phyloP scores from a whole-genome alignment of 2,329 filamentous ascomycete species.

The Neocucurbitaria cava region DNA sequence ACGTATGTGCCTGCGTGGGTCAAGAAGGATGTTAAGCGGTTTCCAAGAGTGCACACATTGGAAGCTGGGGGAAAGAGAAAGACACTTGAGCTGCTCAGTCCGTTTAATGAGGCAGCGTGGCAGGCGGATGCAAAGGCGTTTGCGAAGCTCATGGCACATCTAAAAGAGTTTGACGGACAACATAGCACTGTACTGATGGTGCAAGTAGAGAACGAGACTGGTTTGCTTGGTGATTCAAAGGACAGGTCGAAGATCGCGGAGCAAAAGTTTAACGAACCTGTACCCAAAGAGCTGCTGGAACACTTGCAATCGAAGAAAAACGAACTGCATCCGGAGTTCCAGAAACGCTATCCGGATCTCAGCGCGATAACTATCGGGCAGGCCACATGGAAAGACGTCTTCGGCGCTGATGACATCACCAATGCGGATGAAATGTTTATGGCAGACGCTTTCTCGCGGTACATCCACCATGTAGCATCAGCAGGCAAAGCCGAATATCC shows the following conservation, averaged over 20 bases:
- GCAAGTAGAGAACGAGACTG: slow-evolving; percentile 65
- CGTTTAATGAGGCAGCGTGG: slow-evolving; percentile 46
- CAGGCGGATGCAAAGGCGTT: slow-evolving; percentile 53
- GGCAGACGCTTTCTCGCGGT: slow-evolving; percentile 54
- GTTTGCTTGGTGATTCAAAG: slow-evolving; percentile 60
- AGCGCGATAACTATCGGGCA: slow-evolving; percentile 15
- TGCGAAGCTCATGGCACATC: slow-evolving; percentile 46
- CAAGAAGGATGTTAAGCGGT: slow-evolving; percentile 44
- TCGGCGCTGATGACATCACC: slow-evolving; percentile 47
- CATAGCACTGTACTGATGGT: slow-evolving; percentile 63
- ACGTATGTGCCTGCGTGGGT: slow-evolving; percentile 40
- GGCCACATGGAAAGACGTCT: slow-evolving; percentile 50
- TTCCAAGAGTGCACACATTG: slow-evolving; percentile 31
- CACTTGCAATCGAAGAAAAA: slow-evolving; percentile 27
- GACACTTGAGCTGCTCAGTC: slow-evolving; percentile 30
- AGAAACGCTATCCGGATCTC: slow-evolving; percentile 29
- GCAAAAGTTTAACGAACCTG: slow-evolving; percentile 48
- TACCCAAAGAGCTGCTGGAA: slow-evolving; percentile 48
- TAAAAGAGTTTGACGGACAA: slow-evolving; percentile 54
- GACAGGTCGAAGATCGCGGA: slow-evolving; percentile 55
- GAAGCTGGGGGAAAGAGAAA: slow-evolving; percentile 28
- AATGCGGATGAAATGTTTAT: slow-evolving; percentile 57
- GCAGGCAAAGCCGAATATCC: slow-evolving; percentile 53
- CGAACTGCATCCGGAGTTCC: slow-evolving; percentile 36
- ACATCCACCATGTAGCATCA: slow-evolving; percentile 51